These are phyloP conservation scores for Alternaria sp. DNA, from an alignment of 2,329 filamentous ascomycete genomes.

Conservation along the genomic window DNA sequence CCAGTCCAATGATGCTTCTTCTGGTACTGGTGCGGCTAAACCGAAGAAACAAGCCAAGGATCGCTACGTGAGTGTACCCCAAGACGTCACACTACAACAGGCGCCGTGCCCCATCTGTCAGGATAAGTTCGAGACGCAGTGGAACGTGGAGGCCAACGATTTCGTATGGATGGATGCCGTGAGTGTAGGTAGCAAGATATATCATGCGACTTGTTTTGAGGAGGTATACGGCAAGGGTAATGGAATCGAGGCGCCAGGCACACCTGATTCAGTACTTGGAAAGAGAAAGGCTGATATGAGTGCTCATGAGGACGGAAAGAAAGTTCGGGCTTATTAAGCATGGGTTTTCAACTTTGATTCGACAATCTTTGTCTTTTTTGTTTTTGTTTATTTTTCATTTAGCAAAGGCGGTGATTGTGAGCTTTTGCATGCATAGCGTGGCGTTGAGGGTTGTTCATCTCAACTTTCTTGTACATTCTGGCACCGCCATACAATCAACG, in stretches of 20 bases:
- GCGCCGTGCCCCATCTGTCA: slow-evolving; percentile 92
- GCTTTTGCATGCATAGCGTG: slow-evolving; percentile 27
- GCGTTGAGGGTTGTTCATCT: slow-evolving; percentile 14
- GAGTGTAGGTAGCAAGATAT: slow-evolving; percentile 79
- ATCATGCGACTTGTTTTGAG: slow-evolving; percentile 87
- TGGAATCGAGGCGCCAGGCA: slow-evolving; percentile 45
- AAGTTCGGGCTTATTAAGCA: slow-evolving; percentile 36
- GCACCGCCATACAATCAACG: not conserved
- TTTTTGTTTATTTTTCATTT: not conserved
- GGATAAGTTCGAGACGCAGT: slow-evolving; percentile 90
- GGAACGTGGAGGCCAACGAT: slow-evolving; percentile 91
- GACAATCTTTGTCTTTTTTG: not conserved
- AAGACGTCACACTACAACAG: slow-evolving; percentile 76
- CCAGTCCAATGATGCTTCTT: slow-evolving; percentile 33
- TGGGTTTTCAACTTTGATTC: not conserved
- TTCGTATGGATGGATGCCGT: slow-evolving; percentile 96
- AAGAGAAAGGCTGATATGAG: slow-evolving; percentile 48
- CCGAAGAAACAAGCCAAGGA: slow-evolving; percentile 64
- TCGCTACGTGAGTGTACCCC: slow-evolving; percentile 83
- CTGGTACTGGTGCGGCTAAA: slow-evolving; percentile 52
- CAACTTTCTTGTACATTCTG: not conserved
- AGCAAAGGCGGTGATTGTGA: not conserved
- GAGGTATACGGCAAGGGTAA: slow-evolving; percentile 60
- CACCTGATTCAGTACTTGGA: slow-evolving; percentile 50
- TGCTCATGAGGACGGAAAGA: slow-evolving; percentile 41